Base-by-base conservation (phyloP, 2,329 filamentous ascomycete species). In the Cyclaneusma minus region DNA sequence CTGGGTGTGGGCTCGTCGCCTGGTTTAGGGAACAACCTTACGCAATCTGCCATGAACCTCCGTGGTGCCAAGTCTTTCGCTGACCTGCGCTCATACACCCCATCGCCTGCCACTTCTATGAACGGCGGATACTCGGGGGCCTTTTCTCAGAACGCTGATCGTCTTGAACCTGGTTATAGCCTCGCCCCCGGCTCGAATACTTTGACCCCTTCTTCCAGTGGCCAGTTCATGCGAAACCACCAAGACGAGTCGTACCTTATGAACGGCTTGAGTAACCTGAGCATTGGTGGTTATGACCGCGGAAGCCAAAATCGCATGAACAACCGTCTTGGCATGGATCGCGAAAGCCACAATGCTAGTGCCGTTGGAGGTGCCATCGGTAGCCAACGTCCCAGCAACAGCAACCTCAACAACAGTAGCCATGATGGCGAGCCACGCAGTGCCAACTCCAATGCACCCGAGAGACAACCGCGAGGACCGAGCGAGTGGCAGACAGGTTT, bases 41-140 rank as follows among this genome's bases (percentile, higher is more conserved):
- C n/a, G n/a, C n/a, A n/a, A n/a, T n/a, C n/a, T n/a, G 23, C 25
- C 5, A 44, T 56, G 22, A 87, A 87, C 44, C 68, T 98, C 18
- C 77, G 89, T 22, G 82, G 82, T 15, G 89, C 87, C 35, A 95
- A 95, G 60, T 95, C 87, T 26, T 94, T 94, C 49, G 89, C 87
- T 18, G 89, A 98, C 48, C 59, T 98, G 36, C 79, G 87, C 37
- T 92, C 85, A 2, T 93, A 91, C 55, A 94, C 85, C 10, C 87
- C 87, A 7, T 95, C 87, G 40, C 87, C 89, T 5, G 87, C 81
- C 24, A 54, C 53, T 22, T 51, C 50, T 22, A 48, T 61, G 27
- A 41, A 35, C 17, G 34, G 30, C 12, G 39, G 42, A 9, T 42
- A 44, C 11, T n/a, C n/a, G n/a, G 43, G 45, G n/a, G 20, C 29